These are phyloP conservation scores for Pseudohalonectria lignicola DNA, from an alignment of 2,329 filamentous ascomycete genomes.

Conservation along the genomic window DNA sequence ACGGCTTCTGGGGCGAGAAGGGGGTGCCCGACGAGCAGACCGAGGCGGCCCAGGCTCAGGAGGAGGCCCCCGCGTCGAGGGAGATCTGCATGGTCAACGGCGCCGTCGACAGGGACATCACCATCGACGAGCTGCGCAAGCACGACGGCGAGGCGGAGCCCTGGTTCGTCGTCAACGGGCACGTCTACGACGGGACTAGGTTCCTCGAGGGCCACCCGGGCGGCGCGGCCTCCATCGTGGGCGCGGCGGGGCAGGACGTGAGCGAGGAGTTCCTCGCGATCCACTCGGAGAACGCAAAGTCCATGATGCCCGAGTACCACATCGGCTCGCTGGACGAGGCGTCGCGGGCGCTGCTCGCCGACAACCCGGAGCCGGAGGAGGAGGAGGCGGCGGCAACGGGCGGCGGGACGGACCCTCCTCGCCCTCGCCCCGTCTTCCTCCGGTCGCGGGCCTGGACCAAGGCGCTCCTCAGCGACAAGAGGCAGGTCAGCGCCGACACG, in stretches of 20 bases:
- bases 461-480: conserved; percentile 57
- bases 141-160: conserved; percentile 56
- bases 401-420: no score
- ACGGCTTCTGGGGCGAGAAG: conserved; percentile 77
- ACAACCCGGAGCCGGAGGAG: conserved; percentile 21
- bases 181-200: conserved; percentile 77
- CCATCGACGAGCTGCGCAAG: conserved; percentile 58
- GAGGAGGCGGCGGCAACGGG: no score
- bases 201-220: conserved; percentile 80
- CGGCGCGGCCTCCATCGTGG: conserved; percentile 73
- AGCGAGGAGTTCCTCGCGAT: conserved; percentile 89
- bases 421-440: conserved; percentile 54
- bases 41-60: conserved; percentile 28
- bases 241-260: conserved; percentile 69
- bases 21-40: conserved; percentile 38
- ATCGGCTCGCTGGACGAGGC: conserved; percentile 63
- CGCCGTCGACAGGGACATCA: conserved; percentile 46
- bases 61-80: conserved; percentile 39
- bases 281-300: conserved; percentile 84
- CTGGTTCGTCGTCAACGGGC: conserved; percentile 82
- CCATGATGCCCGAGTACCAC: conserved; percentile 80
- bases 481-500: conserved; percentile 63
- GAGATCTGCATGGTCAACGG: conserved; percentile 73
- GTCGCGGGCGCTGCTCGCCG: conserved; percentile 41
- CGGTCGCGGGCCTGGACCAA: conserved; percentile 64